phyloP scores from a whole-genome alignment of 176 grass and related monocot species.

The Guadua angustifolia region DNA sequence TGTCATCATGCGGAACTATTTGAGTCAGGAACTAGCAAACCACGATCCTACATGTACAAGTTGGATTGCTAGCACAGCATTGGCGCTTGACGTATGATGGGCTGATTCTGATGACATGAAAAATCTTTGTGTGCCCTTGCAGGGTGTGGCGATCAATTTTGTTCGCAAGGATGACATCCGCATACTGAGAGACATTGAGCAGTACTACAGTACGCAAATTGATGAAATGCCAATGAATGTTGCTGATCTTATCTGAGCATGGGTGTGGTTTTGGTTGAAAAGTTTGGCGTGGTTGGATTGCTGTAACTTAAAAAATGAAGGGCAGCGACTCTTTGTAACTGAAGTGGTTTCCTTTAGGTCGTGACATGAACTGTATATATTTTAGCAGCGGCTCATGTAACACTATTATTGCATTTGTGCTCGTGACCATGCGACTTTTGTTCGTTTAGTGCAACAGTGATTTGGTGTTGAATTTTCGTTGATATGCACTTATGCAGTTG shows the following conservation, averaged over 20 bases:
- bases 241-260: conserved; percentile 78
- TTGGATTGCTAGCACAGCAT: neutral
- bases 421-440: neutral
- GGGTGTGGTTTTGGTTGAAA: conserved; percentile 5
- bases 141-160: conserved; percentile 99
- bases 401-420: neutral
- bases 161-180: conserved; percentile 96
- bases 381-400: neutral
- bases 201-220: conserved; percentile 99
- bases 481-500: neutral
- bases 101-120: neutral
- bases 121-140: conserved; percentile 12
- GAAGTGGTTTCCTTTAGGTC: neutral
- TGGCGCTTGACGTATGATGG: neutral
- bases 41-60: neutral
- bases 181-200: conserved; percentile 92
- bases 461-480: neutral
- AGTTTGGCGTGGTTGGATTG: conserved; percentile 6
- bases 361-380: conserved; percentile 48
- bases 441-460: neutral
- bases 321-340: neutral
- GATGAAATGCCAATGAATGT: conserved; percentile 99
- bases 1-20: neutral
- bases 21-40: neutral
- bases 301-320: neutral